Evolutionary conservation across 306 rosid genomes (phyloP), one percentile per base, ranked within the genome.

Genomic region (Lathyrus sativus): DNA sequence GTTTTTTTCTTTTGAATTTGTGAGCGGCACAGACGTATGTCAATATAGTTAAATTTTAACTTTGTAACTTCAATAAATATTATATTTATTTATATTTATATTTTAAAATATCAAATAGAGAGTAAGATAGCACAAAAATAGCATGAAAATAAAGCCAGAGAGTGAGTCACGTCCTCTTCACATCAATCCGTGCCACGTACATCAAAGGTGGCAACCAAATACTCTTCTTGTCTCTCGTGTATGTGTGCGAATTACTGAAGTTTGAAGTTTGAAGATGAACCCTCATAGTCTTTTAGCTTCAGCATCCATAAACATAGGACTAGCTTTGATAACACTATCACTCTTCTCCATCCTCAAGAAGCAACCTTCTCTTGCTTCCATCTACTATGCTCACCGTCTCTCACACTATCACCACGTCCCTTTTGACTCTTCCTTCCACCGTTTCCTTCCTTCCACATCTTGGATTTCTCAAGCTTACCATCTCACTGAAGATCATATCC

Each of bases 291-390:
- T 92, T 8, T 18, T 88, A 5, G 96, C 98, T 31, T 92, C 96
- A 2, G 96, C 97, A 15, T 78, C 85, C 71, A 85, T 88, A 54
- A 92, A 92, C 93, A 77, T 90, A 50, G 95, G 95, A 3, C 45
- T 88, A 51, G 93, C 98, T 31, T 17, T 88, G n/a, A 60, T 90
- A 11, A 71, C 68, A 11, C 93, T 93, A 33, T 62, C 96, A 2
- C 88, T 93, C 38, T 93, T 90, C 78, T 85, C 98, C 74, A 59
- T 90, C 15, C 86, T 93, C 29, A 92, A 88, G 68, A 93, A 90
- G 10, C 96, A 86, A 48, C 93, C 90, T 7, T 79, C 91, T 2
- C 76, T 79, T 65, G 89, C 93, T 28, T 57, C 82, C 33, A 79
- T 93, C 0, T 93, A 88, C 87, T 88, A 83, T 67, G 87, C 97